A percentile compares a stretch with the other conserved stretches of the same genome.
phyloP scores from a whole-genome alignment of 106 monocot species.

The Iris macrosiphon region DNA sequence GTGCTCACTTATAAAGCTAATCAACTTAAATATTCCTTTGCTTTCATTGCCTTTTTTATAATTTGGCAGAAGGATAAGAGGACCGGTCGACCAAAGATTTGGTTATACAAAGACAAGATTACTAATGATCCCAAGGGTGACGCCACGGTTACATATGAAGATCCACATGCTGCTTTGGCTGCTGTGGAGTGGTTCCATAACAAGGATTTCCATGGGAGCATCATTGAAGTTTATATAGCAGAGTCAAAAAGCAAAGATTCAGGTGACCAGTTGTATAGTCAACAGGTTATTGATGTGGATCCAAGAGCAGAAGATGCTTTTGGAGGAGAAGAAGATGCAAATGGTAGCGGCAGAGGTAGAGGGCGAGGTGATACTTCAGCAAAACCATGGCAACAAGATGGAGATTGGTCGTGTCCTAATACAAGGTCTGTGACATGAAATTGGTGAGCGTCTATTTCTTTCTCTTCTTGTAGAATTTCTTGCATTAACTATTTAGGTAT shows the following conservation, averaged over 20 bases:
- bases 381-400: conserved; percentile 98
- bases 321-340: conserved; percentile 23
- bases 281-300: conserved; percentile 18
- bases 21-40: neutral
- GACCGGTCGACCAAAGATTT: conserved; percentile 86
- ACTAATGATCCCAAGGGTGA: conserved; percentile 98
- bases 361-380: conserved; percentile 63
- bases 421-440: conserved; percentile 99
- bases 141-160: conserved; percentile 96
- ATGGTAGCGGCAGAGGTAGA: conserved; percentile 60
- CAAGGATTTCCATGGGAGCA: conserved; percentile 88
- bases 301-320: conserved; percentile 13
- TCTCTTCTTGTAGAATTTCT: conserved; percentile 12
- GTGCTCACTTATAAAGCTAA: neutral
- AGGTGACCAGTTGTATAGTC: conserved; percentile 18
- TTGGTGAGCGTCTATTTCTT: conserved; percentile 93
- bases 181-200: conserved; percentile 98
- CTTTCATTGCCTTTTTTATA: neutral
- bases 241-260: conserved; percentile 81
- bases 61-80: conserved; percentile 89
- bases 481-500: neutral
- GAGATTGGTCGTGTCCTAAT: conserved; percentile 99
- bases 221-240: conserved; percentile 81
- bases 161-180: conserved; percentile 95
- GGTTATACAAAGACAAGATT: conserved; percentile 90